These are phyloP conservation scores for Cyclospora cayetanensis DNA, from an alignment of 169 alveolate genomes.

Conservation along the genomic window DNA sequence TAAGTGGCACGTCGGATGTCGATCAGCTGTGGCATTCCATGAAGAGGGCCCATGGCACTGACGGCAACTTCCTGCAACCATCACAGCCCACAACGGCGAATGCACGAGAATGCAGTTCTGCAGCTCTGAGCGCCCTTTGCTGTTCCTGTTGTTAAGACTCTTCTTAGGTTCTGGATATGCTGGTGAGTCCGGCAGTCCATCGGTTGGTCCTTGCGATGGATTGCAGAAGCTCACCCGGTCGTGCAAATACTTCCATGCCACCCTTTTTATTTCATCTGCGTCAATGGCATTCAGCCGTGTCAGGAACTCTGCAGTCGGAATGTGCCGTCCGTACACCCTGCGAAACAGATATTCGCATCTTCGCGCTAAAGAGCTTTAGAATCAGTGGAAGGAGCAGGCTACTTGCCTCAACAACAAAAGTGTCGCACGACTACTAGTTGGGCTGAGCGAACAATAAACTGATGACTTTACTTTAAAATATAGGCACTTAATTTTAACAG, in stretches of 20 bases:
- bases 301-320: constrained; percentile 84
- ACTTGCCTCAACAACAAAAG: no score
- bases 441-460: not conserved
- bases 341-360: not conserved
- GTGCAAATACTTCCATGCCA: constrained; percentile 88
- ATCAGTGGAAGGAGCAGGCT: no score
- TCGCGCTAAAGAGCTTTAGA: no score
- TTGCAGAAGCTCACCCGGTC: constrained; percentile 75
- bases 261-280: constrained; percentile 87
- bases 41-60: constrained; percentile 44
- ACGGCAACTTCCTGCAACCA: constrained; percentile 39
- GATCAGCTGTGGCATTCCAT: constrained; percentile 59
- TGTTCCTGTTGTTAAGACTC: not conserved
- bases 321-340: constrained; percentile 86
- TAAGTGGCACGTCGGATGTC: constrained; percentile 35
- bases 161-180: no score
- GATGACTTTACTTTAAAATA: not conserved
- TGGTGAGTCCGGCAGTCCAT: no score
- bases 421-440: not conserved
- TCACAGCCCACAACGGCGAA: not conserved
- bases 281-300: constrained; percentile 83
- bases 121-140: not conserved
- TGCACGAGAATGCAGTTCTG: not conserved
- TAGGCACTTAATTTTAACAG: not conserved
- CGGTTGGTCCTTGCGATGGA: no score